A percentile compares a stretch with the other conserved stretches of the same genome.
Conservation (phyloP, 805 yeast species). For the Cyberlindnera americana region DNA sequence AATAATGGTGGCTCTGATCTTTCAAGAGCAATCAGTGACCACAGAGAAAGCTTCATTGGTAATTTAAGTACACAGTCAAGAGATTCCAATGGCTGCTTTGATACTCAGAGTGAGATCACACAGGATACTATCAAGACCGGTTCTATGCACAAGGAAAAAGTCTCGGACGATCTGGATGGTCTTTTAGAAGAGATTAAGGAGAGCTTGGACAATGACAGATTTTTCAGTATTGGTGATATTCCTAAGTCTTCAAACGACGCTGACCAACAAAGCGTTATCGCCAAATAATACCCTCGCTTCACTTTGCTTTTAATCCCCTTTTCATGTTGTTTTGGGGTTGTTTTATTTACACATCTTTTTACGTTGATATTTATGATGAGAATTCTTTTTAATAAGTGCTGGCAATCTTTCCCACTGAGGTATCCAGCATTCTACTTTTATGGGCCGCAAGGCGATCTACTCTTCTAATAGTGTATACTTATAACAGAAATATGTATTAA, state of each 20-base stretch:
- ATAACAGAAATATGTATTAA: not conserved
- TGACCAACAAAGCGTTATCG: not conserved
- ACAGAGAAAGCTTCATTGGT: slow-evolving; percentile 20
- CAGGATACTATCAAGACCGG: slow-evolving; percentile 18
- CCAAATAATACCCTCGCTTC: too few species aligned
- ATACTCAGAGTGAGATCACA: slow-evolving; percentile 13
- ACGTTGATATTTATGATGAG: not conserved
- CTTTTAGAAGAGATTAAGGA: slow-evolving; percentile 25
- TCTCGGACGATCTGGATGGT: slow-evolving; percentile 16
- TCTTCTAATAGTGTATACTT: not conserved
- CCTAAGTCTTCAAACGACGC: not conserved
- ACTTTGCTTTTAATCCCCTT: too few species aligned
- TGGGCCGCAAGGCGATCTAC: not conserved
- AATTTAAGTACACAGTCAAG: slow-evolving; percentile 11
- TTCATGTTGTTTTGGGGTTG: not conserved
- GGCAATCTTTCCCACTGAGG: not conserved
- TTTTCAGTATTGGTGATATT: slow-evolving; percentile 6
- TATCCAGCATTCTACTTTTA: too few species aligned
- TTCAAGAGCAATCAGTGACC: slow-evolving; percentile 17
- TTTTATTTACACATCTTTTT: not conserved
- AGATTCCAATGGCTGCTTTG: slow-evolving; percentile 14
- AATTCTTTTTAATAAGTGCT: not conserved
- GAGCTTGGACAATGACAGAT: slow-evolving; percentile 14
- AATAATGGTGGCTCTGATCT: slow-evolving; percentile 2
- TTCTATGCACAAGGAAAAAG: slow-evolving; percentile 4